Base-by-base conservation (phyloP, 179 eudicot species). In the Spergularia azorica region DNA sequence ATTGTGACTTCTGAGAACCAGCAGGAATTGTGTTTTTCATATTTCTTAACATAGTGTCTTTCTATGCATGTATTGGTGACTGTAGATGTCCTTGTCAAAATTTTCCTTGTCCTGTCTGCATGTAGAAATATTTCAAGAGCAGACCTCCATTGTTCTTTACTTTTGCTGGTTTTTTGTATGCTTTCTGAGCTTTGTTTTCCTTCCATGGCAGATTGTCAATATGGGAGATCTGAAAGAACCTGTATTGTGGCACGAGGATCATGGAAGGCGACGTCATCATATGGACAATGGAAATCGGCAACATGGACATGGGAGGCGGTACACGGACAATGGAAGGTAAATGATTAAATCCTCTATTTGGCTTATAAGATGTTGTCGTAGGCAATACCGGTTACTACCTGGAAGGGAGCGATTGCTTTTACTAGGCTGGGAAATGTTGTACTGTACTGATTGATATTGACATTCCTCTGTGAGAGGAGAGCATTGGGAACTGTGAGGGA, bases 211-310 rank as follows among this genome's bases (percentile, higher is more conserved):
- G 99, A 80, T 76, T 51, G 97, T 95, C 56, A 71, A 89, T 3
- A 32, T 86, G 39, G 90, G 85, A n/a, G 97, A 95, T 82, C 41
- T 95, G 26, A 85, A 76, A 84, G 93, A 76, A 43, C 89, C 95
- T 41, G 87, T 84, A 26, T 62, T 93, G 43, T 93, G 98, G 98
- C 98, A 93, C 17, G 95, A 90, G 83, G 92, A 90, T 77, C 71
- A 84, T 59, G 89, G 84, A 52, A 75, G 87, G 74, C 65, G 84
- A 50, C 32, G 5, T 12, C 50, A 68, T 67, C 84, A 84, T 17
- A 78, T 67, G 81, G 93, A 86, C 46, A 90, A 89, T 71, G 91
- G 90, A 79, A 88, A 84, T 5, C 41, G 81, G 70, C 63, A 20
- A 57, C 60, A 21, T 39, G 63, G 73, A 1, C 63, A 69, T 36